These are phyloP conservation scores for Penicillium riverlandense DNA, from an alignment of 495 filamentous ascomycete species.

Conservation along the genomic window DNA sequence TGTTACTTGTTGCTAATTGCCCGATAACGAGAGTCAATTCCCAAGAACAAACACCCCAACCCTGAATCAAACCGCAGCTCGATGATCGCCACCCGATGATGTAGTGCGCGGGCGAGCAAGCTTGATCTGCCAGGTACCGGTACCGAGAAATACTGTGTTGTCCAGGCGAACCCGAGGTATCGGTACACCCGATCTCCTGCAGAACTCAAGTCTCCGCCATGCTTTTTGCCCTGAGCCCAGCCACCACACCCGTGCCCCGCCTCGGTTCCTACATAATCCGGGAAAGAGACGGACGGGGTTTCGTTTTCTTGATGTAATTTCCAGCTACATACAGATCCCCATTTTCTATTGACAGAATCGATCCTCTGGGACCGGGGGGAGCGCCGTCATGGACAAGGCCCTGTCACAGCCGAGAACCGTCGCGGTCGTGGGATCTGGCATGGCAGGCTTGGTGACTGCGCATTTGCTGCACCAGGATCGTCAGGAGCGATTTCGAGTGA, in stretches of 20 bases:
- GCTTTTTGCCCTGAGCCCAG: too few relatives aligned
- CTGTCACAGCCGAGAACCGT: slow-evolving; percentile 16
- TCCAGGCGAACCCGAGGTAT: not conserved
- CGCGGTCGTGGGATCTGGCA: slow-evolving; percentile 47
- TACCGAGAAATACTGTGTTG: not conserved
- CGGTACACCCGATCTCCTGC: not conserved
- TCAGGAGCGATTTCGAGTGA: slow-evolving; percentile 33
- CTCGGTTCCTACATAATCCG: too few relatives aligned
- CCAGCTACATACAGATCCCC: too few relatives aligned
- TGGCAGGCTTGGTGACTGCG: slow-evolving; percentile 47
- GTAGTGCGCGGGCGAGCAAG: not conserved
- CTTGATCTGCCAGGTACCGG: not conserved
- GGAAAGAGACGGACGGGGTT: too few relatives aligned
- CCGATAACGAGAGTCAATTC: too few relatives aligned
- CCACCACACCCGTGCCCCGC: too few relatives aligned
- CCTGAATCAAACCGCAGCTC: not conserved
- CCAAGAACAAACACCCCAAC: too few relatives aligned
- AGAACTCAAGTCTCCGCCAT: not conserved
- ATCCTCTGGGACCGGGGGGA: too few relatives aligned
- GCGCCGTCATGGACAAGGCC: not conserved
- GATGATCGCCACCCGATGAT: not conserved
- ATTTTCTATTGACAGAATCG: too few relatives aligned
- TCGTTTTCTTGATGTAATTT: too few relatives aligned
- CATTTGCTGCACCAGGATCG: slow-evolving; percentile 42
- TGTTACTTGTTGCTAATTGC: too few relatives aligned